Conservation (phyloP, 345 rosid genomes). For the Eucalyptus pauciflora region DNA sequence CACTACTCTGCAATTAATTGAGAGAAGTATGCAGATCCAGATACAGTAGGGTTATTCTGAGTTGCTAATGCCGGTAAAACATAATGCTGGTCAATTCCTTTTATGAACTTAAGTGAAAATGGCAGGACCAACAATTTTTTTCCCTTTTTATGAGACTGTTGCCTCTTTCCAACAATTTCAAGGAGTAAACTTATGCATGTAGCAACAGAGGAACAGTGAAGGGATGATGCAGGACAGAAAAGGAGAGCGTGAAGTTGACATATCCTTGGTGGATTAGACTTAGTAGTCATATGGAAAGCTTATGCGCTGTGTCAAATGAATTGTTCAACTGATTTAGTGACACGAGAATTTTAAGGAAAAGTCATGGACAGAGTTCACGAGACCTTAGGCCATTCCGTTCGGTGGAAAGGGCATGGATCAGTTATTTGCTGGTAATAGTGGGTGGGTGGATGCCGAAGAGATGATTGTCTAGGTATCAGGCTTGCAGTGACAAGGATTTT, state of each 20-base stretch:
- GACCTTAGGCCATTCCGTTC: not conserved
- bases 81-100: not conserved
- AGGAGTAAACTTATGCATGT: not conserved
- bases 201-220: not conserved
- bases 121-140: not conserved
- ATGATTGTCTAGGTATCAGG: not conserved
- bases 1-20: not conserved
- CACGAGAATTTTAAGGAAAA: not conserved
- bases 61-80: not conserved
- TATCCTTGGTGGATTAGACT: not conserved
- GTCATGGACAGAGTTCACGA: not conserved
- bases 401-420: not conserved
- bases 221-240: not conserved
- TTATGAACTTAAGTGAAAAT: not conserved
- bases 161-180: not conserved
- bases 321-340: not conserved
- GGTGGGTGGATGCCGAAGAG: not conserved
- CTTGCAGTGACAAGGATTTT: not conserved
- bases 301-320: not conserved
- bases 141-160: not conserved
- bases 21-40: not conserved
- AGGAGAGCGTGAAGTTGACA: not conserved
- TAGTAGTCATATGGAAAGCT: not conserved
- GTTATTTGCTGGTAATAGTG: not conserved
- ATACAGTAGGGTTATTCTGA: not conserved